Percentiles rank a stretch among this genome's conserved stretches.
phyloP scores from a whole-genome alignment of 345 rosid species.

The Pistacia vera region DNA sequence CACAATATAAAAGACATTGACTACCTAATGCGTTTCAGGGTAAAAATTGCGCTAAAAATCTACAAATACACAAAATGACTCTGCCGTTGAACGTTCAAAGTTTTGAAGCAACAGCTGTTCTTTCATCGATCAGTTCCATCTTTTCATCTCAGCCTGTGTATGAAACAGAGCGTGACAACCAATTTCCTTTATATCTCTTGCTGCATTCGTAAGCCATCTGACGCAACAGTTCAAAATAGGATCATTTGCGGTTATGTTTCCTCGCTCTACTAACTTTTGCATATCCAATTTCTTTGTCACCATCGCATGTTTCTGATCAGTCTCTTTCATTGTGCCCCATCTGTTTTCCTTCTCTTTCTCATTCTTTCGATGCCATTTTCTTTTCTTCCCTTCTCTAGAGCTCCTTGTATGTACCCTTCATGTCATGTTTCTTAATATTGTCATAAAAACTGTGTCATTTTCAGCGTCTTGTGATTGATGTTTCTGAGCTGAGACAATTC shows the following conservation, averaged over 20 bases:
- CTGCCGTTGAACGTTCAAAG: not conserved
- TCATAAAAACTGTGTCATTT: not conserved
- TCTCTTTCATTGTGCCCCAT: not conserved
- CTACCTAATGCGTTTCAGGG: not conserved
- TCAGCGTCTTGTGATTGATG: constrained; percentile 6
- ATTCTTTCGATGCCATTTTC: constrained; percentile 12
- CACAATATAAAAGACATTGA: too few species aligned
- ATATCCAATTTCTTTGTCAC: not conserved
- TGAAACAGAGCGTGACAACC: constrained; percentile 25
- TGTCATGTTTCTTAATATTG: not conserved
- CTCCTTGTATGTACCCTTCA: constrained; percentile 48
- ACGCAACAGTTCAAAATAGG: constrained; percentile 57
- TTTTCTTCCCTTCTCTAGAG: constrained; percentile 43
- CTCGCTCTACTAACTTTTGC: not conserved
- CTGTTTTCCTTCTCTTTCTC: not conserved
- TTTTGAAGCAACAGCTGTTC: not conserved
- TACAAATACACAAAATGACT: not conserved
- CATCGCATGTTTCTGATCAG: not conserved
- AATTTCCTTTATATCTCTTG: constrained; percentile 24
- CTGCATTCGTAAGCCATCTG: constrained; percentile 47
- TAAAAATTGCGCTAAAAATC: not conserved
- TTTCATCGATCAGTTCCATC: not conserved
- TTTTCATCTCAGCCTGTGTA: not conserved
- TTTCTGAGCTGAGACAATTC: constrained; percentile 19
- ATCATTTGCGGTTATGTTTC: constrained; percentile 24